Conservation (phyloP, 345 rosid genomes). For the Euphorbia peplus region DNA sequence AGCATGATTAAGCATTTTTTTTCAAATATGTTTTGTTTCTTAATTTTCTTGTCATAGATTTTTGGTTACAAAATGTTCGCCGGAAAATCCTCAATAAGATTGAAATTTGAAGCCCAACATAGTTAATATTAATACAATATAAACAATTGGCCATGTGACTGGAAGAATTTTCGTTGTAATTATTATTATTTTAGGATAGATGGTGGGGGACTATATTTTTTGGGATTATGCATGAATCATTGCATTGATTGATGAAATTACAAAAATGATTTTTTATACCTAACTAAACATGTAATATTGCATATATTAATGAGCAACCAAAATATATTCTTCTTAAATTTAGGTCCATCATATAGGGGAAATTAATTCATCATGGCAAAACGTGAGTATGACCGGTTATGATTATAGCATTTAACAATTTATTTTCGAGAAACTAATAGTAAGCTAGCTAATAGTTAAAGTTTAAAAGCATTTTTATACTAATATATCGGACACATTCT, state of each 20-base stretch:
- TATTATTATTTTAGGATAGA: background rate
- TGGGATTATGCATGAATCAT: background rate
- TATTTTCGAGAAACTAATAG: too few species aligned
- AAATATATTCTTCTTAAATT: background rate
- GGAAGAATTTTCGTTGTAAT: background rate
- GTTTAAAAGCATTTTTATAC: too few species aligned
- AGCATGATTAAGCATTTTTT: background rate
- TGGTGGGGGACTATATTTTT: background rate
- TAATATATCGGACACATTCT: too few species aligned
- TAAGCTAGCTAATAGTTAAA: too few species aligned
- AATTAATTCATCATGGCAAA: too few species aligned
- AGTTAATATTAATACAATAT: background rate
- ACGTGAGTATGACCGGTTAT: too few species aligned
- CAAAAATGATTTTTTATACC: constrained; percentile 1
- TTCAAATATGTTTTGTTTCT: too few species aligned
- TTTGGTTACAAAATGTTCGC: constrained; percentile 16
- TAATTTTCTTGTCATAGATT: too few species aligned
- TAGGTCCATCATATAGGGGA: constrained; percentile 3
- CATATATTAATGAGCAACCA: background rate
- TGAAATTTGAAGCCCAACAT: too few species aligned
- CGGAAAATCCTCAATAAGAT: constrained; percentile 29
- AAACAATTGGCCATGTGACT: constrained; percentile 12
- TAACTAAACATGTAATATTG: background rate
- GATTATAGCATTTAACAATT: too few species aligned
- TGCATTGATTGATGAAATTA: background rate